Evolutionary conservation across 2,329 filamentous ascomycete genomes (phyloP), one percentile per base, ranked within the genome.

Genomic region (Sporothrix mexicana): DNA sequence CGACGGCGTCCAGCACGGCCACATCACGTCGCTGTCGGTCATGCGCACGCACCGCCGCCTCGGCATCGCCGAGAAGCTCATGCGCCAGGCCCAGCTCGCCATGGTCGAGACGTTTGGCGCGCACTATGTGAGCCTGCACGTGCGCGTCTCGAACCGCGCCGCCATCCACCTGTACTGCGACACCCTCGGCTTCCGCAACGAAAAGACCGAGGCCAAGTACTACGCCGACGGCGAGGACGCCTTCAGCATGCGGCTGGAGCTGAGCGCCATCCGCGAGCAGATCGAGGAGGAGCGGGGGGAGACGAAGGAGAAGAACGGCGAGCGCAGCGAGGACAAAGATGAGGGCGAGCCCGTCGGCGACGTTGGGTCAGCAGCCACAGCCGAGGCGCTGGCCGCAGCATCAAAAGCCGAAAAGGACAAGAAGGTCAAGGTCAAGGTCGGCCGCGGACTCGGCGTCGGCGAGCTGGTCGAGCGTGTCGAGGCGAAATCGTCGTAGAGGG

Each of bases 141-240:
- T 99, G 76, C 95, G 96, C 79, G 90, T 97, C 70, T 96, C 93
- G 82, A 99, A 99, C 86, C 88, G 89, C 74, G 96, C 96, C 7
- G 96, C 96, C 36, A 89, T 97, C 75, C 93, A 93, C 78, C 88
- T 99, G 25, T 99, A 99, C 88, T 91, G 94, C 78, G 92, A 97
- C 80, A 98, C 95, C 0, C 89, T 98, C 0, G 91, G 93, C 71
- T 98, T 98, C 86, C 88, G 91, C 80, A 92, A 93, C 77, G 93
- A 96, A 76, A 96, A 94, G 85, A 90, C 92, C 12, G 94, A 97
- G 83, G 81, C 88, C 67, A 96, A 95, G 84, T 97, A 97, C 88
- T 99, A 99, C 81, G 96, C 96, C 73, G 96, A 99, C 81, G 95
- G 95, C 74, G 96, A 99, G 84, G 94, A 99, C 84, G 96, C 96